Base-by-base conservation (phyloP, 257 asterid genomes). In the Voacanga thouarsii region DNA sequence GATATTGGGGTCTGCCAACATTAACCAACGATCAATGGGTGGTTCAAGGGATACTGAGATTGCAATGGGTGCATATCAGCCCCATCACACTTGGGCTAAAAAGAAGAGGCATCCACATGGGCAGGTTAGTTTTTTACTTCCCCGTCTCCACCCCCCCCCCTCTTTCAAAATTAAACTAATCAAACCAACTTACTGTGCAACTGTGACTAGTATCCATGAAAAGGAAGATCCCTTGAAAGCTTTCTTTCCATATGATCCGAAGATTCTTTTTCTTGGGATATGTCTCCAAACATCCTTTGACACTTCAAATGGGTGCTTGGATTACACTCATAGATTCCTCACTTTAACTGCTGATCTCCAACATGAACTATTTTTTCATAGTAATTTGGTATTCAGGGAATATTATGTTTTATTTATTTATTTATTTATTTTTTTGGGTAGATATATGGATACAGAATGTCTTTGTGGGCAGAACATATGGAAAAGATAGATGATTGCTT, bases 21-120 rank as follows among this genome's bases (percentile, higher is more conserved):
- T 92, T 71, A 90, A 92, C 82, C 93, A 92, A 79, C 86, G 96
- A 72, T 92, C 97, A 5, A 90, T 92, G 97, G 96, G 91, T 69
- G 97, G 97, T 43, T 90, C 94, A 21, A 88, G 97, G 83, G 97
- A 92, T 83, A 92, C 96, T 1, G 97, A 92, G 86, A 92, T 92
- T 37, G 97, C 97, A 37, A 89, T 92, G 96, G 97, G 97, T 1
- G 93, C 96, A 12, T 92, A 90, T 83, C 96, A 90, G 80, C 96
- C 96, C 26, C 85, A 86, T 83, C 83, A 92, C 85, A 89, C 92
- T 41, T 90, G 95, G 97, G 80, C 79, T 14, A 80, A 84, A 78
- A 87, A 85, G 80, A 79, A 83, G 76, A 81, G 76, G 45, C 90
- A 82, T 83, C 96, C 97, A 12, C 78, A 26, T 23, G 96, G 96